phyloP scores from a whole-genome alignment of 768 basidiomycete genomes.

The Postia placenta region DNA sequence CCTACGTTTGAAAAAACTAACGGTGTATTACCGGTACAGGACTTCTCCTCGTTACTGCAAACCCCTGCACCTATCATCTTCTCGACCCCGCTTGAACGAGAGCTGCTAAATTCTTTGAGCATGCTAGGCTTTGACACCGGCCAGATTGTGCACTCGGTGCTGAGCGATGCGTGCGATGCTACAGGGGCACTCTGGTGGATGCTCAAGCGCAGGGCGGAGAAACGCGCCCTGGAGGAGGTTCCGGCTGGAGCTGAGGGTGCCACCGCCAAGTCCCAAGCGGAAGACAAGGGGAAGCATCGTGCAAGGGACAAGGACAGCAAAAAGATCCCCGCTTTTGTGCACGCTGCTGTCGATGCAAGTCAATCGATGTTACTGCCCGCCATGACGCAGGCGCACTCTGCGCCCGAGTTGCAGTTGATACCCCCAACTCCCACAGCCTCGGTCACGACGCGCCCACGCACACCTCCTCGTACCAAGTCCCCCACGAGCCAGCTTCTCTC shows the following conservation, averaged over 20 bases:
- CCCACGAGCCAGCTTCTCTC: conserved; percentile 35
- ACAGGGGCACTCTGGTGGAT: conserved; percentile 96
- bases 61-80: conserved; percentile 80
- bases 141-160: conserved; percentile 92
- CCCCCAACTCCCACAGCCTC: conserved; percentile 68
- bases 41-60: conserved; percentile 58
- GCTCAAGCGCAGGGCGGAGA: conserved; percentile 75
- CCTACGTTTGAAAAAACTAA: conserved; percentile 39
- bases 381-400: conserved; percentile 29
- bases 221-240: conserved; percentile 40
- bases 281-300: conserved; percentile 25
- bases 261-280: conserved; percentile 20
- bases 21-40: conserved; percentile 36
- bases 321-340: conserved; percentile 1
- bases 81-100: conserved; percentile 74
- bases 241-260: conserved; percentile 14
- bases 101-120: conserved; percentile 70
- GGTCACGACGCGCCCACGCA: conserved; percentile 34
- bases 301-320: conserved; percentile 5
- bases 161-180: conserved; percentile 88
- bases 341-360: neutral
- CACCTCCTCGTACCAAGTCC: conserved; percentile 44
- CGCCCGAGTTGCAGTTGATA: conserved; percentile 66
- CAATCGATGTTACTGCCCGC: conserved; percentile 15
- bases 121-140: conserved; percentile 85